A percentile compares a stretch with the other conserved stretches of the same genome.
These are phyloP conservation scores for Phoenix dactylifera DNA, from an alignment of 176 grass and related monocot genomes.

Conservation along the genomic window DNA sequence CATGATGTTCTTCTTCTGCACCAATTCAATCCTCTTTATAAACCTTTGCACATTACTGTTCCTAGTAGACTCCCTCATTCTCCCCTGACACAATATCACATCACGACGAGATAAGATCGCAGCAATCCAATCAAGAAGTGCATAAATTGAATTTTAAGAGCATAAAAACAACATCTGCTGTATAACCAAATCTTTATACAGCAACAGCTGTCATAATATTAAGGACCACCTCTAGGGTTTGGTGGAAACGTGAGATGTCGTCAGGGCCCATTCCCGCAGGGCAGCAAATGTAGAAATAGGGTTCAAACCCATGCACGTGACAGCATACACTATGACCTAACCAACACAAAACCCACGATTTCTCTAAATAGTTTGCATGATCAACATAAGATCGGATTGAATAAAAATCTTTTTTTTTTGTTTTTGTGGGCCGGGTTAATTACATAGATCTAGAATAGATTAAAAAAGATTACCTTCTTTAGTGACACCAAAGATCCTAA, in stretches of 20 bases:
- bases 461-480: constrained; percentile 52
- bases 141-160: too few species aligned
- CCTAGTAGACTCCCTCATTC: constrained; percentile 97
- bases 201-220: neutral
- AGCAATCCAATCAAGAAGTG: too few species aligned
- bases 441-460: too few species aligned
- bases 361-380: constrained; percentile 10
- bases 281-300: constrained; percentile 85
- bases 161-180: too few species aligned
- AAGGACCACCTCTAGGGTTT: constrained; percentile 61
- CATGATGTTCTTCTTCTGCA: constrained; percentile 98
- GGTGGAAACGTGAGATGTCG: constrained; percentile 81
- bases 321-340: constrained; percentile 90
- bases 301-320: constrained; percentile 91
- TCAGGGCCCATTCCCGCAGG: constrained; percentile 77
- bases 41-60: constrained; percentile 83
- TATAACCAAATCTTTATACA: too few species aligned
- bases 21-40: constrained; percentile 71
- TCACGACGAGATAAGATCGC: neutral
- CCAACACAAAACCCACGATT: constrained; percentile 6
- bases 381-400: neutral
- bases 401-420: neutral
- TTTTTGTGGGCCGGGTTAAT: too few species aligned
- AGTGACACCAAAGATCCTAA: constrained; percentile 91
- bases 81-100: constrained; percentile 38